Base-by-base conservation (phyloP, 257 asterid species). In the Plantago elongata region DNA sequence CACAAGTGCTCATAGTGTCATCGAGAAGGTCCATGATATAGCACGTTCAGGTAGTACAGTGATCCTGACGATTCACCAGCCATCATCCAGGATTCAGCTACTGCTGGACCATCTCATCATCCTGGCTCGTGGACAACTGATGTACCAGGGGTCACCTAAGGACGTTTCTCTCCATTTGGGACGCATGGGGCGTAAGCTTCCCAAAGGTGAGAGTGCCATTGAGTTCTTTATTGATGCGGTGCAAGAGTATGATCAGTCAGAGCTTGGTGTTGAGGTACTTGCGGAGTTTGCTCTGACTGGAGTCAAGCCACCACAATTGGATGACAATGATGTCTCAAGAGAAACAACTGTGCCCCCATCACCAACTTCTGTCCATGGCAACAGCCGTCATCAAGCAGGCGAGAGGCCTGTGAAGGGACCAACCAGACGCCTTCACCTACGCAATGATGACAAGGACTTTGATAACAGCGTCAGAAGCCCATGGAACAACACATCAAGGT, bases 51-150 rank as follows among this genome's bases (percentile, higher is more conserved):
- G 97, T 9, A 86, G 95, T 79, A 89, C 91, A 3, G 95, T 86
- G 47, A 83, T 89, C 45, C 94, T 89, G 50, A 82, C 95, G 10
- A 86, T 89, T 56, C 97, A 86, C 75, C 97, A 86, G 71, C 97
- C 97, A 61, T 86, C 95, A 7, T 80, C 79, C 27, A 83, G 97
- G 0, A 89, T 89, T 51, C 86, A 65, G 60, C 78, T 84, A 56
- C 74, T 89, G 3, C 66, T 89, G 0, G 95, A 89, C 72, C 97
- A 86, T 75, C 81, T 89, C 54, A 73, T 89, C 73, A 79, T 89
- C 75, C 70, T 89, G 44, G 95, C 95, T 18, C 81, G 97, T 11
- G 97, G 97, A 13, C 94, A 89, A 73, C 88, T 81, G 73, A 84
- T 89, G 87, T 89, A 86, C 69, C 95, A 86, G 51, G 97, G 95